Base-by-base conservation (phyloP, 345 rosid genomes). In the Rhodamnia rubescens region DNA sequence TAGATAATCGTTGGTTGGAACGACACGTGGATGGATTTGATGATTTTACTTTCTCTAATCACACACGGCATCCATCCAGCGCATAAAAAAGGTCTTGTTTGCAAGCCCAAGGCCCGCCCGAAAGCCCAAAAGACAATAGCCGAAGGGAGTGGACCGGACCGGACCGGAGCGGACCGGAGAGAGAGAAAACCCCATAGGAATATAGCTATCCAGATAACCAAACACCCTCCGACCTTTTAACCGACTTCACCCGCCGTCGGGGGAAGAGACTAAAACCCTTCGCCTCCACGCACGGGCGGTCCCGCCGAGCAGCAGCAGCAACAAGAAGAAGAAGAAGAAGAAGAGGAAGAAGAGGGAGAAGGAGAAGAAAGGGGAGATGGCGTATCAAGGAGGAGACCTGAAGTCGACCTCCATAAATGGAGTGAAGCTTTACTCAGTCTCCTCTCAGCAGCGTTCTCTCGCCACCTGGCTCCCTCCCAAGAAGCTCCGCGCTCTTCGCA, bases 381-480 rank as follows among this genome's bases (percentile, higher is more conserved):
- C 96, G 85, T 69, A 86, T 53, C 90, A 90, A 84, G 98, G 93
- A 69, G 96, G 94, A 32, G 91, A 85, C 87, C 83, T 95, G 92
- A 95, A 97, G 92, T 95, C 95, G 44, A 93, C 94, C 75, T 90
- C 96, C 87, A 89, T 95, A 26, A 96, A 97, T 87, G 98, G 98
- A 53, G 93, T 94, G 47, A 95, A 93, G 92, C 85, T 92, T 87
- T 95, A 97, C 90, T 90, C 93, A 7, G 89, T 95, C 49, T 90
- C 94, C 32, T 95, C 95, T 11, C 91, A 90, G 74, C 93, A 95
- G 5, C 96, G 90, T 14, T 93, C 92, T 84, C 89, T 90, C 20
- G 93, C 98, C 53, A 83, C 94, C 9, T 97, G 97, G 98, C 92
- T 95, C 61, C 69, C 87, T 59, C 93, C 93, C 86, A 97, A 96